A percentile compares a stretch with the other conserved stretches of the same genome.
Evolutionary conservation across 2,329 filamentous ascomycete genomes (phyloP).

Genomic region (Monilinia fructigena): DNA sequence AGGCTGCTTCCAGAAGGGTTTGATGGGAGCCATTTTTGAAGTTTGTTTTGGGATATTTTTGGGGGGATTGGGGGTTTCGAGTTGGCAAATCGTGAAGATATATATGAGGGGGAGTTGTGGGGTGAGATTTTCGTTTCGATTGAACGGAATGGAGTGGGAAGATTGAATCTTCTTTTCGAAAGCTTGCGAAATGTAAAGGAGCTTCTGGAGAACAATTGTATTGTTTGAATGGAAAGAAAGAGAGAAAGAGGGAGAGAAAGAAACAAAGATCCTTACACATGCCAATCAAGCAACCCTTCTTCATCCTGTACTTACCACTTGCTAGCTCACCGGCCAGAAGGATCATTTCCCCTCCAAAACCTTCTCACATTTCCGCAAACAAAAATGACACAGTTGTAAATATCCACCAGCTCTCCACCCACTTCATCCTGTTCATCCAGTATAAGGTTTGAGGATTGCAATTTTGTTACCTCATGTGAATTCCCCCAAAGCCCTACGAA

Average conservation of each 20-base stretch:
- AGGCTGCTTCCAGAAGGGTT: constrained; percentile 58
- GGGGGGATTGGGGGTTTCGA: no score
- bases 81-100: constrained; percentile 1
- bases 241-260: not conserved
- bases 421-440: not conserved
- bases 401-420: no score
- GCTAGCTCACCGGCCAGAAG: constrained; percentile 11
- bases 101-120: not conserved
- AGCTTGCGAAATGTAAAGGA: not conserved
- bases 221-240: not conserved
- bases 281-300: not conserved
- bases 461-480: constrained; percentile 5
- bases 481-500: not conserved
- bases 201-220: not conserved
- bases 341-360: not conserved
- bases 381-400: not conserved
- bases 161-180: not conserved
- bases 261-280: constrained; percentile 7
- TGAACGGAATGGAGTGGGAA: not conserved
- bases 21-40: constrained; percentile 52
- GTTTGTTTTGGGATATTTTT: not conserved
- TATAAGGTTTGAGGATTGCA: not conserved
- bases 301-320: not conserved
- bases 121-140: not conserved
- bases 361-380: not conserved